Evolutionary conservation across 2,329 filamentous ascomycete genomes (phyloP).

Genomic region (Plenodomus biglobosus): DNA sequence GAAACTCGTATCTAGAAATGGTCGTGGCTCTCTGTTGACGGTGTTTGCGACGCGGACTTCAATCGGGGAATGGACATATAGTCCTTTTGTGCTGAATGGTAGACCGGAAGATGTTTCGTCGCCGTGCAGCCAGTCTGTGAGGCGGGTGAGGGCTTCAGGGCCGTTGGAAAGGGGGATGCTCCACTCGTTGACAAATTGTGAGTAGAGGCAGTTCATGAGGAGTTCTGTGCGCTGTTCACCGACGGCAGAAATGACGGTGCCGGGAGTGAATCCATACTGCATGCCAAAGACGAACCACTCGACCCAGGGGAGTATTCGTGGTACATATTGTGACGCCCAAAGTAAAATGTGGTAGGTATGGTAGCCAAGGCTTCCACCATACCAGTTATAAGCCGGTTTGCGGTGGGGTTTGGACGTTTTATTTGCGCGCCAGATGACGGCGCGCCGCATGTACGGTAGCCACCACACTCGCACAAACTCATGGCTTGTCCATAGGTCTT

Average conservation of each 20-base stretch:
- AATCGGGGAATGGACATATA: conserved; percentile 87
- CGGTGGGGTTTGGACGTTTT: conserved; percentile 66
- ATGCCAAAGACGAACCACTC: conserved; percentile 98
- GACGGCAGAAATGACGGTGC: conserved; percentile 69
- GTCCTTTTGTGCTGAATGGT: conserved; percentile 74
- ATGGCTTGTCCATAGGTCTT: conserved; percentile 74
- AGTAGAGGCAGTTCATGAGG: conserved; percentile 96
- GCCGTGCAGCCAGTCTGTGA: conserved; percentile 83
- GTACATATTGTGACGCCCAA: conserved; percentile 74
- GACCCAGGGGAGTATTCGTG: conserved; percentile 78
- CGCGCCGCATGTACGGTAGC: conserved; percentile 88
- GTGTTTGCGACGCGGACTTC: conserved; percentile 87
- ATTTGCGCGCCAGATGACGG: conserved; percentile 87
- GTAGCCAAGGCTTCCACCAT: conserved; percentile 79
- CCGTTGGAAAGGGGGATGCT: conserved; percentile 83
- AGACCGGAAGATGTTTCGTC: conserved; percentile 72
- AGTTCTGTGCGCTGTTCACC: conserved; percentile 79
- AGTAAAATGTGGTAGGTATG: conserved; percentile 91
- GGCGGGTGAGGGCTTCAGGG: conserved; percentile 78
- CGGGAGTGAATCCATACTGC: conserved; percentile 88
- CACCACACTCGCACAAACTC: conserved; percentile 97
- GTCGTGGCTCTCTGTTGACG: conserved; percentile 54
- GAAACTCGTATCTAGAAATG: conserved; percentile 73
- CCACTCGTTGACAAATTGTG: conserved; percentile 99
- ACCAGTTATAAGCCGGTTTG: conserved; percentile 69